These are phyloP conservation scores for Saccharomycopsis synnaedendra DNA, from an alignment of 805 yeast genomes.

Conservation along the genomic window DNA sequence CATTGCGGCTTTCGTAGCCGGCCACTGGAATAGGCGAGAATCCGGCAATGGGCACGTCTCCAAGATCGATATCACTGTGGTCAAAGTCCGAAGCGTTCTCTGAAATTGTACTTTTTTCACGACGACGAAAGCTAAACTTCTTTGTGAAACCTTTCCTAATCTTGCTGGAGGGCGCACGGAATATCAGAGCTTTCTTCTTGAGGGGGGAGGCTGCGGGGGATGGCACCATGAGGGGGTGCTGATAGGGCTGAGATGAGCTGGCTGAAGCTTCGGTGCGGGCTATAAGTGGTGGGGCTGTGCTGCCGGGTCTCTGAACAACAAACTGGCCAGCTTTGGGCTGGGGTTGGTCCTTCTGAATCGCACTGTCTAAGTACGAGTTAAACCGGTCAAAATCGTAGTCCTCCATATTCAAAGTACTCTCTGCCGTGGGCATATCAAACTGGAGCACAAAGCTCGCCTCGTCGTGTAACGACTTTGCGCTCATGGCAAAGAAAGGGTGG, in stretches of 20 bases:
- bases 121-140: not conserved
- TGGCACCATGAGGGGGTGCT: no score
- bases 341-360: not conserved
- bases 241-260: no score
- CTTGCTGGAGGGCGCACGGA: not conserved
- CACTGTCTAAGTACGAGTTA: conserved; percentile 8
- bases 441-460: not conserved
- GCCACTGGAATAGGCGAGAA: not conserved
- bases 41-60: not conserved
- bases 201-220: not conserved
- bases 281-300: no score
- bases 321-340: no score
- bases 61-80: not conserved
- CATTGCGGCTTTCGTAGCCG: not conserved
- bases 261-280: no score
- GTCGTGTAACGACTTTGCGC: not conserved
- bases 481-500: no score
- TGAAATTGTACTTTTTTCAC: not conserved
- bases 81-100: not conserved
- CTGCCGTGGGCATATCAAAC: not conserved
- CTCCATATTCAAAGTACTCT: not conserved
- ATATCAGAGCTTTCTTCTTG: not conserved
- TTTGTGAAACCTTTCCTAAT: not conserved
- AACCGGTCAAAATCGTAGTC: conserved; percentile 7
- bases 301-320: no score